phyloP scores from a whole-genome alignment of 2,329 filamentous ascomycete genomes.

The Teratosphaeria epicoccoides region DNA sequence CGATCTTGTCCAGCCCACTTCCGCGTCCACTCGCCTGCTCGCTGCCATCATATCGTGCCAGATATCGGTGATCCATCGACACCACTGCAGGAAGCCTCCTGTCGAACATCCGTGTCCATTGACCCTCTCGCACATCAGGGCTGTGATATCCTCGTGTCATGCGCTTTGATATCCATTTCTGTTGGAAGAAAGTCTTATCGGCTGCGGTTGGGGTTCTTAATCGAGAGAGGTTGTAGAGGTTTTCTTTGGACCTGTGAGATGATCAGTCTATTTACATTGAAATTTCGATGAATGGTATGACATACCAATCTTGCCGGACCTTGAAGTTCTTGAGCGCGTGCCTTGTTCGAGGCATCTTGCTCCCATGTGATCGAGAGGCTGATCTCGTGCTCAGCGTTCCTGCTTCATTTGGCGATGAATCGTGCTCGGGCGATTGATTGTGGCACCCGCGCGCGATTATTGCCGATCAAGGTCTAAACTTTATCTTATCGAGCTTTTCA shows the following conservation, averaged over 20 bases:
- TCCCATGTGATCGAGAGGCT: neutral
- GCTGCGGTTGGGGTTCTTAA: constrained; percentile 36
- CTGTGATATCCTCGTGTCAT: constrained; percentile 80
- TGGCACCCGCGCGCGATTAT: neutral
- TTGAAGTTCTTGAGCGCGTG: constrained; percentile 36
- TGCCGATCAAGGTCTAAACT: neutral
- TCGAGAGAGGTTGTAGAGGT: constrained; percentile 75
- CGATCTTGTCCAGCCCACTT: constrained; percentile 46
- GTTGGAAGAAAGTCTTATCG: constrained; percentile 76
- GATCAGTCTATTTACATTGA: neutral
- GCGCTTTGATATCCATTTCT: constrained; percentile 92
- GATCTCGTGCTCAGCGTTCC: neutral
- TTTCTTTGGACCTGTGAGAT: constrained; percentile 61
- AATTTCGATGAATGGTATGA: neutral
- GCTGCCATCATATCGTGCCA: constrained; percentile 72
- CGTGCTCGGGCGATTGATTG: neutral
- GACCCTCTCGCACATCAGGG: constrained; percentile 82
- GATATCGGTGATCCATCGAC: constrained; percentile 69
- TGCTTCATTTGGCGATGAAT: neutral
- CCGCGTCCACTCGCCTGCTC: constrained; percentile 76
- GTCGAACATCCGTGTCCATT: constrained; percentile 90
- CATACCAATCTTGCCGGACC: constrained; percentile 76
- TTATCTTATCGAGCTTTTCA: constrained; percentile 35
- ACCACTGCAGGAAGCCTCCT: constrained; percentile 71
- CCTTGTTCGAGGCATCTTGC: neutral